phyloP scores from a whole-genome alignment of 495 filamentous ascomycete genomes.

The Evansstolkia leycettana region DNA sequence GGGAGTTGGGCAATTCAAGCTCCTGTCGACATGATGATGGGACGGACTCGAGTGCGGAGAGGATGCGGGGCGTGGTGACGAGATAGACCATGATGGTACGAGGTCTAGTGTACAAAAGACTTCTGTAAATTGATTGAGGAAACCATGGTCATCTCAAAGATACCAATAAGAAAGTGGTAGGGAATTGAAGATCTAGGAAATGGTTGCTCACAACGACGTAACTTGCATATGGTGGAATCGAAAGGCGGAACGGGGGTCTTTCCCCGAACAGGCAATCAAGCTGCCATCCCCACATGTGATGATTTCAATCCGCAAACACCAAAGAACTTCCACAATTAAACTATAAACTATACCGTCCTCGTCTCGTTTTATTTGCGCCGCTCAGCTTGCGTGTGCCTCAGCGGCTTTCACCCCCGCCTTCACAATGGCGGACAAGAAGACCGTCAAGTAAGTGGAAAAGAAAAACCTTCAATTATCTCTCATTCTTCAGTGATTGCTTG shows the following conservation, averaged over 20 bases:
- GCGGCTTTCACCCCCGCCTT: background rate
- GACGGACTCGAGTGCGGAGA: conserved; percentile 45
- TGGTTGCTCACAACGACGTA: too few species aligned
- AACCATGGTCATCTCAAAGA: conserved; percentile 6
- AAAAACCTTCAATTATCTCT: conserved; percentile 1
- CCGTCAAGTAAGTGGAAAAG: conserved; percentile 5
- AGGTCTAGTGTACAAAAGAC: too few species aligned
- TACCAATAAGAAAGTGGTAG: too few species aligned
- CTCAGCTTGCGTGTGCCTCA: background rate
- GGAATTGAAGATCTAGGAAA: too few species aligned
- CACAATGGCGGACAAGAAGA: conserved; percentile 12
- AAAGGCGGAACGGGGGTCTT: conserved; percentile 1
- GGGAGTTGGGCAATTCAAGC: conserved; percentile 22
- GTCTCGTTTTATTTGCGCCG: background rate
- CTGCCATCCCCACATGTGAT: conserved; percentile 11
- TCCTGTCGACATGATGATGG: conserved; percentile 16
- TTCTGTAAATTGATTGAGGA: too few species aligned
- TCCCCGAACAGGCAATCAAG: conserved; percentile 14
- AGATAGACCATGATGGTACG: conserved; percentile 71
- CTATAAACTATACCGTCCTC: too few species aligned
- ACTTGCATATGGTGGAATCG: too few species aligned
- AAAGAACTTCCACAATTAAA: too few species aligned
- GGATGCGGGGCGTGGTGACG: conserved; percentile 56
- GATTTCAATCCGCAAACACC: conserved; percentile 5
- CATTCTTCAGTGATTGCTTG: too few species aligned